Percentiles rank a stretch among this genome's conserved stretches.
Evolutionary conservation across 768 basidiomycete species (phyloP).

Genomic region (Galerina marginata): DNA sequence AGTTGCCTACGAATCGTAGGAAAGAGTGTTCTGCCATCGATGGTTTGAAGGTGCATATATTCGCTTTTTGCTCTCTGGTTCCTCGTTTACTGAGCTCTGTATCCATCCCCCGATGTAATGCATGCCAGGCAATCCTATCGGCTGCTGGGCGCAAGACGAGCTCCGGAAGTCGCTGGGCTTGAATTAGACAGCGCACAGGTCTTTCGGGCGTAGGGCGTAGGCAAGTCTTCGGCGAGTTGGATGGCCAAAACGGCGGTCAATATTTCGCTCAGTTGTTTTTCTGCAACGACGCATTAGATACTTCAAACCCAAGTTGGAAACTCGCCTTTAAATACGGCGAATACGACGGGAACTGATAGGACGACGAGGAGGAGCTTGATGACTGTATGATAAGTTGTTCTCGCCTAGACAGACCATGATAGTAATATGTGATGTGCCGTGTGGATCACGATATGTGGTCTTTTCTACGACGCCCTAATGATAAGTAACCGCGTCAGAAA

Average conservation of each 20-base stretch:
- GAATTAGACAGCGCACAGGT: slow-evolving; percentile 81
- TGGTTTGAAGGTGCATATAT: slow-evolving; percentile 23
- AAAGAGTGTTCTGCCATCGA: too few species aligned
- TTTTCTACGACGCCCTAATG: too few species aligned
- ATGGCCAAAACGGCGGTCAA: slow-evolving; percentile 72
- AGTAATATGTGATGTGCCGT: too few species aligned
- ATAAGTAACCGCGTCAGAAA: too few species aligned
- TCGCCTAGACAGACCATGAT: too few species aligned
- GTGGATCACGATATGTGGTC: too few species aligned
- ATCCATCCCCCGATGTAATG: slow-evolving; percentile 78
- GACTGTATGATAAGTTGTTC: slow-evolving; percentile 72
- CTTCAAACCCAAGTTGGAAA: slow-evolving; percentile 9
- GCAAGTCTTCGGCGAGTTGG: slow-evolving; percentile 68
- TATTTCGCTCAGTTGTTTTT: slow-evolving; percentile 63
- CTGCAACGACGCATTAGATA: slow-evolving; percentile 38
- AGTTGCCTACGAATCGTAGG: slow-evolving; percentile 56
- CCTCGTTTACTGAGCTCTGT: slow-evolving; percentile 89
- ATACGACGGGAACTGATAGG: slow-evolving; percentile 64
- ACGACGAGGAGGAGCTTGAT: slow-evolving; percentile 67
- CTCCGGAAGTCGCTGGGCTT: slow-evolving; percentile 70
- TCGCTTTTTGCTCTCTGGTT: slow-evolving; percentile 84
- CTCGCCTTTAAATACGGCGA: slow-evolving; percentile 66
- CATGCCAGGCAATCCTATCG: slow-evolving; percentile 72
- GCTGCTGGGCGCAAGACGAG: slow-evolving; percentile 64
- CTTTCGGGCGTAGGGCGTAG: slow-evolving; percentile 86